Percentiles rank a stretch among this genome's conserved stretches.
phyloP scores from a whole-genome alignment of 225 moss, liverwort and hornwort genomes.

The Physcomitrium patens region DNA sequence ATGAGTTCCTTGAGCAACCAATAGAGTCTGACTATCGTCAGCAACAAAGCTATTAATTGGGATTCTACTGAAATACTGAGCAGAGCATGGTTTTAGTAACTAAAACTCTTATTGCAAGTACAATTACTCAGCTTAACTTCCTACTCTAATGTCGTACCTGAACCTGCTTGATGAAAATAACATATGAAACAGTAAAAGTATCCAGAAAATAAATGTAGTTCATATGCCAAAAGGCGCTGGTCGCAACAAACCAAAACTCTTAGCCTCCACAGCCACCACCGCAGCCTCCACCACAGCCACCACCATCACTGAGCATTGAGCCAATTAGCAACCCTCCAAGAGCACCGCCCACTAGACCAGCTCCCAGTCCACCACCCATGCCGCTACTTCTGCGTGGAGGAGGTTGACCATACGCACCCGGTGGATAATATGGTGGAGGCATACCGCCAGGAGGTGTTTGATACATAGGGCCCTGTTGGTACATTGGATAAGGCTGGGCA shows the following conservation, averaged over 20 bases:
- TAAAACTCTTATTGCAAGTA: constrained; percentile 20
- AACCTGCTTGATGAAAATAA: background rate
- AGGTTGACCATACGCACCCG: constrained; percentile 44
- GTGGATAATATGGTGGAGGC: constrained; percentile 49
- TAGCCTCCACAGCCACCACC: constrained; percentile 51
- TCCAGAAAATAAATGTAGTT: too few species aligned
- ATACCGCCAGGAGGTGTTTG: constrained; percentile 37
- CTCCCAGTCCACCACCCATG: constrained; percentile 49
- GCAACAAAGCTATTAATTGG: too few species aligned
- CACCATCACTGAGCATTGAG: constrained; percentile 13
- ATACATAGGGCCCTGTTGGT: constrained; percentile 40
- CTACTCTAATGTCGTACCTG: background rate
- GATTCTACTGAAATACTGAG: background rate
- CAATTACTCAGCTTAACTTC: background rate
- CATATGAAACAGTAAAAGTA: too few species aligned
- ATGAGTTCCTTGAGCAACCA: too few species aligned
- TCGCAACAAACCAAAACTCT: background rate
- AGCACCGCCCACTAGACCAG: constrained; percentile 52
- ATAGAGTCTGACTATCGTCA: too few species aligned
- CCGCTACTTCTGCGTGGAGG: constrained; percentile 8
- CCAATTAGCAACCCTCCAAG: constrained; percentile 53
- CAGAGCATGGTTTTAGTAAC: background rate
- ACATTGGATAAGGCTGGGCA: constrained; percentile 45
- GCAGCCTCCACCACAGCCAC: constrained; percentile 17
- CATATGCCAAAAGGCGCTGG: too few species aligned